Evolutionary conservation across 345 rosid species (phyloP).

Genomic region (Adansonia digitata): DNA sequence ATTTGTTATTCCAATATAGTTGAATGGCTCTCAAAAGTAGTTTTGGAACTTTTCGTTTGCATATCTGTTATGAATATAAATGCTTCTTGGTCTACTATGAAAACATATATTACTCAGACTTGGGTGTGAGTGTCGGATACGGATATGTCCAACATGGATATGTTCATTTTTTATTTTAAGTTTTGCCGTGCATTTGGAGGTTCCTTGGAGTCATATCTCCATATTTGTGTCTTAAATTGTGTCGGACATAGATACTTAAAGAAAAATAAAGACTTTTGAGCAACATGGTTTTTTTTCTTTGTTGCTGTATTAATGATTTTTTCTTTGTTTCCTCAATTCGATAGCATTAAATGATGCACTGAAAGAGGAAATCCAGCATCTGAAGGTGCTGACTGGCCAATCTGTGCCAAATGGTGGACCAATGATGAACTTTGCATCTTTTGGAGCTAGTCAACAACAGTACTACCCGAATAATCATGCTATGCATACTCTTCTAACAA

Average conservation of each 20-base stretch:
- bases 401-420: slow-evolving; percentile 56
- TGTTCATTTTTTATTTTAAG: too few relatives aligned
- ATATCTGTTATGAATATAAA: not conserved
- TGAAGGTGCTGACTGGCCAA: slow-evolving; percentile 78
- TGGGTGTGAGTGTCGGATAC: too few relatives aligned
- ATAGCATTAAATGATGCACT: slow-evolving; percentile 82
- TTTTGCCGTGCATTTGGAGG: too few relatives aligned
- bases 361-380: slow-evolving; percentile 93
- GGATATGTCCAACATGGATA: too few relatives aligned
- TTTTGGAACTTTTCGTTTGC: not conserved
- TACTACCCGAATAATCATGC: slow-evolving; percentile 59
- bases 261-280: too few relatives aligned
- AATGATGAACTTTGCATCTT: slow-evolving; percentile 53
- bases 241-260: too few relatives aligned
- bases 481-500: slow-evolving; percentile 59
- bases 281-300: not conserved
- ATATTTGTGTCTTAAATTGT: too few relatives aligned
- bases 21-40: not conserved
- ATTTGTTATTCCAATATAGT: not conserved
- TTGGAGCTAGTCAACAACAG: slow-evolving; percentile 64
- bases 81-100: not conserved
- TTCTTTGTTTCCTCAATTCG: not conserved
- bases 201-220: too few relatives aligned
- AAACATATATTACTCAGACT: too few relatives aligned
- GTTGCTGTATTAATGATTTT: not conserved